phyloP scores from a whole-genome alignment of 2,329 filamentous ascomycete species.

The Zasmidium cellare region DNA sequence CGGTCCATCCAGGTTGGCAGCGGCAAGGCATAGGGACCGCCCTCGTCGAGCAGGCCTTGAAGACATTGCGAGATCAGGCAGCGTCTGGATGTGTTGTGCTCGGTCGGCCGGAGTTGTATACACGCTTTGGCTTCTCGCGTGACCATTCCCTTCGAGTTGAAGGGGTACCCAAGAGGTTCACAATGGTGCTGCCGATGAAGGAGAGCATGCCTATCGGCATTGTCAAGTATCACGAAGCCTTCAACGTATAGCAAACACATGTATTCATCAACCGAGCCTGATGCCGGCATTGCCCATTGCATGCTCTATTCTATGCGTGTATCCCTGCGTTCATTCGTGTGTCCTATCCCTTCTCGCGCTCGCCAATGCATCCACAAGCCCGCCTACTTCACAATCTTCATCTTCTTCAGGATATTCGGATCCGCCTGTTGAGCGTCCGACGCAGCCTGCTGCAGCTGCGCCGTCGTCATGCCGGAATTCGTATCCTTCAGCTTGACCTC shows the following conservation, averaged over 20 bases:
- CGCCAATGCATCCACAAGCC: neutral
- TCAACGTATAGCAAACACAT: neutral
- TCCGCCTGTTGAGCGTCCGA: conserved; percentile 12
- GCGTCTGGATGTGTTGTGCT: conserved; percentile 8
- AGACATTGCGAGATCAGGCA: neutral
- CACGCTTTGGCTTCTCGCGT: conserved; percentile 6
- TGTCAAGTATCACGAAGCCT: conserved; percentile 13
- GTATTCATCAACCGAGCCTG: neutral
- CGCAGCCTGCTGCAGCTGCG: conserved; percentile 19
- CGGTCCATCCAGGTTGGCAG: conserved; percentile 3
- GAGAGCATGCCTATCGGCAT: neutral
- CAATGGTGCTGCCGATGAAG: neutral
- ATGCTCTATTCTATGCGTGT: neutral
- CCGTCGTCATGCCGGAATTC: conserved; percentile 17
- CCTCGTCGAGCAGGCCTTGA: neutral
- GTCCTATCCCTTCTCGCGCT: neutral
- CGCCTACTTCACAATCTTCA: neutral
- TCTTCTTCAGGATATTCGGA: conserved; percentile 12
- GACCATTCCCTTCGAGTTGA: conserved; percentile 1
- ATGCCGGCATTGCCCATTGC: neutral
- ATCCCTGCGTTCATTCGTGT: neutral
- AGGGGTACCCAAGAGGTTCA: conserved; percentile 7
- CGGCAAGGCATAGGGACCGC: conserved; percentile 6
- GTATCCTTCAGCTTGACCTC: conserved; percentile 16
- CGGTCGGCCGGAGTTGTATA: conserved; percentile 9